Base-by-base conservation (phyloP, 805 yeast species). In the Ogataea allantospora region DNA sequence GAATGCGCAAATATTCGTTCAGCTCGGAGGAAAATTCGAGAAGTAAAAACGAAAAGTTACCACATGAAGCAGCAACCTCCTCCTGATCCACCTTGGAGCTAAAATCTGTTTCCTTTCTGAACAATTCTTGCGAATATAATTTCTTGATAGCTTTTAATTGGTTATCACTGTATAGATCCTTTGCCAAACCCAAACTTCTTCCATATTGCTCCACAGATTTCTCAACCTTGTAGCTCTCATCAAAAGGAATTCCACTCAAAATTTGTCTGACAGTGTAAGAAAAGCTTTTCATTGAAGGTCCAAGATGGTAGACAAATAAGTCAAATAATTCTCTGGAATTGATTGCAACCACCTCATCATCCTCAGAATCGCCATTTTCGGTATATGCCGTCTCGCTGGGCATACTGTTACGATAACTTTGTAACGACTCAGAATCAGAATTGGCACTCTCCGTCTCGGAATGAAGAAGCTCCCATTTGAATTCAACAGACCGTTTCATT, bases 11-110 rank as follows among this genome's bases (percentile, higher is more conserved):
- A 43, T 79, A 76, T 2, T 58, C 62, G 14, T 60, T 53, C 33
- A 85, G 58, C 44, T 83, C 88, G 23, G 66, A 65, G 1, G 87
- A 78, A 47, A 77, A 78, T 38, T 82, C 77, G 3, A 77, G 73
- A 25, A 87, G 55, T 16, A 83, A 67, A 23, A 79, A 74, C 2
- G 89, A 71, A 53, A 85, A 85, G 55, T 85, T 83, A 1, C 89
- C 91, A 63, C 93, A 84, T 30, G 85, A 75, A 0, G 95, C 95
- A 1, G 89, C 84, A 3, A 85, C 83, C 47, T 83, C 88, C 60
- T 85, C 95, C 49, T 81, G 83, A 43, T 79, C 82, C 1, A 81
- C 69, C 43, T 69, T 73, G 27, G 68, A 58, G 17, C 60, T 57
- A 54, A 52, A 62, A 33, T 63, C 66, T 2, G 53, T 48, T 27